These are phyloP conservation scores for Cyberlindnera saturnus DNA, from an alignment of 805 yeast genomes.

Conservation along the genomic window DNA sequence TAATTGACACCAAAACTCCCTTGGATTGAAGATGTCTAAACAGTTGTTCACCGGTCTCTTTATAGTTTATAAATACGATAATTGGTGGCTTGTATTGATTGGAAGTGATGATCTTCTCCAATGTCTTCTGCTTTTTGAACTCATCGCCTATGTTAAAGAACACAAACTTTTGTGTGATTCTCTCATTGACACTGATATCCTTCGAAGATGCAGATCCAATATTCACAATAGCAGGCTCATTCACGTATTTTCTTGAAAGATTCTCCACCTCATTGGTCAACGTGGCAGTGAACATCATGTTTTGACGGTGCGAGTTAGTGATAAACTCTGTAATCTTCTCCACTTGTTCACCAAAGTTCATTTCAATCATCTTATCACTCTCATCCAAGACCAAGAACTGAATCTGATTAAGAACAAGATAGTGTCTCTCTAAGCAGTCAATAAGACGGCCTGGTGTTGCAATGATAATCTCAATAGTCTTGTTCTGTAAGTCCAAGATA, in stretches of 20 bases:
- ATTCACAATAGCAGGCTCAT: conserved; percentile 54
- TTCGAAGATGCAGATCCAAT: conserved; percentile 52
- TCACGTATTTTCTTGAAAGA: conserved; percentile 56
- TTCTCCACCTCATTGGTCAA: conserved; percentile 70
- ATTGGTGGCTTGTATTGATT: conserved; percentile 44
- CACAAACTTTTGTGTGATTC: conserved; percentile 66
- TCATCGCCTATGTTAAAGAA: conserved; percentile 36
- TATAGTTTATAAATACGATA: conserved; percentile 78
- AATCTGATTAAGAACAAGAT: conserved; percentile 54
- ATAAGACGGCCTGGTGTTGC: conserved; percentile 93
- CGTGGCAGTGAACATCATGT: conserved; percentile 94
- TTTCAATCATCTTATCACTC: conserved; percentile 92
- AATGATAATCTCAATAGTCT: conserved; percentile 45
- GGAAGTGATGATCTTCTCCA: conserved; percentile 33
- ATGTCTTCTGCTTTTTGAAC: conserved; percentile 37
- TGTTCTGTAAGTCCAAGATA: conserved; percentile 43
- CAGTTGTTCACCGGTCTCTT: conserved; percentile 64
- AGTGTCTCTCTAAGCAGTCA: conserved; percentile 69
- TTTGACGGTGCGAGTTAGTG: conserved; percentile 46
- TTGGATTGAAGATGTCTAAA: conserved; percentile 41
- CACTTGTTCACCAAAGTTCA: conserved; percentile 87
- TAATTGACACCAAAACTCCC: conserved; percentile 47
- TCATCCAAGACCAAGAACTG: conserved; percentile 79
- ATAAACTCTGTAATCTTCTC: conserved; percentile 49
- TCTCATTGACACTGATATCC: conserved; percentile 32